Base-by-base conservation (phyloP, 345 rosid genomes). In the Eucalyptus marginata region DNA sequence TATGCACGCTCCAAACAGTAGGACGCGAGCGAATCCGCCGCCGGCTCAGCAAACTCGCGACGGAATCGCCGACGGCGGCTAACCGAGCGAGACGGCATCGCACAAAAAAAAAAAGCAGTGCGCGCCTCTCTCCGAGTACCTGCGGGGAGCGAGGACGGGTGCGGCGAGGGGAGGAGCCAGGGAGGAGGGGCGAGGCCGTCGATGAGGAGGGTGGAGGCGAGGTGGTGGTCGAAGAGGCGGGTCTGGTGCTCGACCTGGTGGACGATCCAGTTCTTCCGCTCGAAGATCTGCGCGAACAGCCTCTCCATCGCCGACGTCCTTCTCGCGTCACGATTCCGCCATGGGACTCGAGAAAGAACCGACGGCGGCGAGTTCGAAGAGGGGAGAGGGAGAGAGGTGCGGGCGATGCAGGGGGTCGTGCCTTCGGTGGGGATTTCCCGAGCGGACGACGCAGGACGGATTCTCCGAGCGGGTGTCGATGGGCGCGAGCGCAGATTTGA, bases 111-210 rank as follows among this genome's bases (percentile, higher is more conserved):
- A 51, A 7, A 3, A 0, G 3, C 58, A 52, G 10, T 20, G 58
- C 58, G 58, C 25, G 58, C 25, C 58, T 52, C 58, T 71, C 80
- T 18, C 84, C 29, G 84, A 6, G 84, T 76, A 76, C 84, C 84
- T 76, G 29, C 13, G 84, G 84, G 84, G 24, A 76, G 47, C 84
- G 29, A 40, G 15, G 84, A 20, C 0, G 84, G 49, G 14, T 79
- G 86, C 51, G 86, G 88, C 51, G 85, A 44, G 51, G 91, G 92
- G 58, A 90, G 81, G 86, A 97, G 97, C 96, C 96, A 96, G 7
- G 97, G 47, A 76, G 99, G 99, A 91, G 97, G 97, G 54, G 93
- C 59, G 33, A 96, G 87, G 86, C 97, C 98, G 40, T 92, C 93
- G 50, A 98, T 92, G 88, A 96, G 90, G 80, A 98, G 96, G 4